phyloP scores from a whole-genome alignment of 2,329 filamentous ascomycete species.

The Davidsoniella eucalypti region DNA sequence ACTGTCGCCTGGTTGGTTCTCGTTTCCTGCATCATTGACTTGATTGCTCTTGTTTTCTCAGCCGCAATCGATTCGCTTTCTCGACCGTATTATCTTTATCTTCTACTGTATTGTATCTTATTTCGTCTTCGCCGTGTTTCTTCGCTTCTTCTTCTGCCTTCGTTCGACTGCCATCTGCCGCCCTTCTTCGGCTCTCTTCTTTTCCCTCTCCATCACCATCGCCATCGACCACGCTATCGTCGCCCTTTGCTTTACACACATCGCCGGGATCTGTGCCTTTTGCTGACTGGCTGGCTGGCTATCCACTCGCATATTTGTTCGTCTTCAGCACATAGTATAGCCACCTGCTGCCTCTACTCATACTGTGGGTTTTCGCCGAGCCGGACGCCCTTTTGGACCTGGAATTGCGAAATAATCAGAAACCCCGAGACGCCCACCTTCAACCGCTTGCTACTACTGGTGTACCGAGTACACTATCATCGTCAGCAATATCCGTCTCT shows the following conservation, averaged over 20 bases:
- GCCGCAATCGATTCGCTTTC: too few species aligned
- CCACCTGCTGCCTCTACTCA: too few species aligned
- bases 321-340: too few species aligned
- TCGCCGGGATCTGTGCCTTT: neutral
- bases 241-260: neutral
- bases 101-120: neutral
- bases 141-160: neutral
- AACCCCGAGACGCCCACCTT: too few species aligned
- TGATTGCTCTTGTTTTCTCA: too few species aligned
- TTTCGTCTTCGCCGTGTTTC: neutral
- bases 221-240: neutral
- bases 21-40: too few species aligned
- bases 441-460: too few species aligned
- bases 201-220: neutral
- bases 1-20: neutral
- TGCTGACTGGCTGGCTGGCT: neutral
- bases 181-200: neutral
- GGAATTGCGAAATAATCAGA: too few species aligned
- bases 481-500: too few species aligned
- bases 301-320: neutral
- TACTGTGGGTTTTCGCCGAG: too few species aligned
- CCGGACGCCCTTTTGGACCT: too few species aligned
- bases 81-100: neutral
- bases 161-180: neutral
- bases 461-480: too few species aligned